A percentile compares a stretch with the other conserved stretches of the same genome.
Conservation (phyloP, 139 green algal species). For the Closterium sp. region DNA sequence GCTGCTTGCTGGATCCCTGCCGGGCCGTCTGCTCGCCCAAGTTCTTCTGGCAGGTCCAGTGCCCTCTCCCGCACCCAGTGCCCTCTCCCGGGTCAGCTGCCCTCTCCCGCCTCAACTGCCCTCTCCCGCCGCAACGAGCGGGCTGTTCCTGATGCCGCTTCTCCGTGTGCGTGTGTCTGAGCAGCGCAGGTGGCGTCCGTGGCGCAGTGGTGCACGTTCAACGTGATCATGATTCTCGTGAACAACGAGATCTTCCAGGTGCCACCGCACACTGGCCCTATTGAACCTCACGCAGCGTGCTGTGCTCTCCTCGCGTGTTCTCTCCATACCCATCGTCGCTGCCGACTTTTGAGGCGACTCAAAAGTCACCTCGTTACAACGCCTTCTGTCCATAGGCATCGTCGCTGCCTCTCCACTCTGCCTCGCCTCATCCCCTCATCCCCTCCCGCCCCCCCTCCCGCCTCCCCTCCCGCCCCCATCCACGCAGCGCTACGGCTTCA, state of each 20-base stretch:
- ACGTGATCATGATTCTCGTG: slow-evolving; percentile 18
- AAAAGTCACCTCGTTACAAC: too few species aligned
- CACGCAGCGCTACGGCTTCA: slow-evolving; percentile 47
- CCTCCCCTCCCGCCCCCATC: neutral
- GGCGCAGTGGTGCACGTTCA: slow-evolving; percentile 30
- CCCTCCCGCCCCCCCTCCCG: neutral
- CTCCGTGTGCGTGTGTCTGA: neutral
- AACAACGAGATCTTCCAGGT: slow-evolving; percentile 38
- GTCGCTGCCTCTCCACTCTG: neutral
- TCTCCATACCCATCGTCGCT: neutral
- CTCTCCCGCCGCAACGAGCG: too few species aligned
- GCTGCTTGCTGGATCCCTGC: neutral
- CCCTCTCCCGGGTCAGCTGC: too few species aligned
- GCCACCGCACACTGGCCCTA: neutral
- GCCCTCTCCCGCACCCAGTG: neutral
- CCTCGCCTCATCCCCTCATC: neutral
- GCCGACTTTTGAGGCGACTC: too few species aligned
- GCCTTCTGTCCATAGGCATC: neutral
- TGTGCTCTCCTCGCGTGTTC: neutral
- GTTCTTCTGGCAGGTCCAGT: neutral
- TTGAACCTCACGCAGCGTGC: neutral
- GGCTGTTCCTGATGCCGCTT: neutral
- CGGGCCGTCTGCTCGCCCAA: neutral
- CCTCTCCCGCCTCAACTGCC: neutral
- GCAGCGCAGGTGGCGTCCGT: slow-evolving; percentile 12